These are phyloP conservation scores for Alnus rubra DNA, from an alignment of 306 rosid genomes.

Conservation along the genomic window DNA sequence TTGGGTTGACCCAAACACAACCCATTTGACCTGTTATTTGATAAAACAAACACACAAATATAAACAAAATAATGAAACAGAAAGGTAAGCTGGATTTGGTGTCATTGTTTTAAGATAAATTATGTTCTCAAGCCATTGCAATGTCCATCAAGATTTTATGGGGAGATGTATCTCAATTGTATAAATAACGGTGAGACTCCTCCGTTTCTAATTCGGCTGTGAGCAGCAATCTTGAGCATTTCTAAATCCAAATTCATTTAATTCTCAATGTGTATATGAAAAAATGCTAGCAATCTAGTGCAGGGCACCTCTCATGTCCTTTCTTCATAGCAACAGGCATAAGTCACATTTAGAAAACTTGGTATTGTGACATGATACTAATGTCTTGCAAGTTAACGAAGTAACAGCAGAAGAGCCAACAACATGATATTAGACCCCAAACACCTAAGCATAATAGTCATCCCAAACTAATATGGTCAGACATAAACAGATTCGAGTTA, in stretches of 20 bases:
- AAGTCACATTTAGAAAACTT: not conserved
- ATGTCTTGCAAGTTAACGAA: not conserved
- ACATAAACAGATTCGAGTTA: not conserved
- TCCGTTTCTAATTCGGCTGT: not conserved
- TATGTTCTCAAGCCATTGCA: not conserved
- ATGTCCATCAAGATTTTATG: not conserved
- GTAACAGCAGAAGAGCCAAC: not conserved
- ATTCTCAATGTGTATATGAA: not conserved
- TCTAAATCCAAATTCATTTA: not conserved
- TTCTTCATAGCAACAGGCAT: too few species aligned
- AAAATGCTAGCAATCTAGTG: not conserved
- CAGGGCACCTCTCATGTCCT: too few species aligned
- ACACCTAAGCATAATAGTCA: not conserved
- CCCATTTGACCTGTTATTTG: too few species aligned
- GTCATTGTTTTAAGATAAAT: not conserved
- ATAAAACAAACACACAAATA: too few species aligned
- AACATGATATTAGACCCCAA: not conserved
- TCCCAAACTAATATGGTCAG: not conserved
- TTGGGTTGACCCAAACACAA: too few species aligned
- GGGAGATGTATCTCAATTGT: not conserved
- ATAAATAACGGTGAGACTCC: not conserved
- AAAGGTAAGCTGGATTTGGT: not conserved
- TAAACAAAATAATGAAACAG: not conserved
- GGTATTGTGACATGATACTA: not conserved
- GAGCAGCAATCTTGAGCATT: not conserved